Base-by-base conservation (phyloP, 2,329 filamentous ascomycete genomes). In the Dactylellina cionopaga region DNA sequence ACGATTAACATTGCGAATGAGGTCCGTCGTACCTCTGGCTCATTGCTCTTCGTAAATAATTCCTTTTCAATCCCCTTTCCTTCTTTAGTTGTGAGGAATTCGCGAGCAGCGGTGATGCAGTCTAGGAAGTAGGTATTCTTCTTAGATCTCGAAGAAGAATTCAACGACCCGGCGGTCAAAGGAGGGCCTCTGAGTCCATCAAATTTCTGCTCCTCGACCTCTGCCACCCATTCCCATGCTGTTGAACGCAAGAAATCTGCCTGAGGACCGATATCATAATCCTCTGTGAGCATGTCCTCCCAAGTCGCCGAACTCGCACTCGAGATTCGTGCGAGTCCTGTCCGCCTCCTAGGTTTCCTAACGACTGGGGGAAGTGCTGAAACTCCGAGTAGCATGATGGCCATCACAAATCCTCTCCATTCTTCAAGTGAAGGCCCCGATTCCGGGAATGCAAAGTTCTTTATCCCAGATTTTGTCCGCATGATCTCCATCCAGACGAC, bases 171-270 rank as follows among this genome's bases (percentile, higher is more conserved):
- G 9, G 63, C 37, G 15, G 13, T 43, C 17, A 74, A 33, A 4
- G 62, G 59, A 3, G 69, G n/a, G 4, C 41, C 55, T 37, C 69
- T 55, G 9, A 41, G 15, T 3, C 24, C 66, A 17, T 76, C 62
- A 35, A 60, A 59, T 25, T 68, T 75, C 27, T 76, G 78, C 52
- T 82, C 79, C 35, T 85, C 84, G 69, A 86, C 83, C 64, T 90
- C 87, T 56, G 88, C 80, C 41, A 90, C 83, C 90, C 90, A 93
- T 37, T 87, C 84, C 91, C 91, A 94, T 1, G 87, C 85, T 58
- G 83, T 81, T 69, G 83, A 87, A 75, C 87, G 85, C 81, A 89
- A 49, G 60, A 77, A 77, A 49, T 78, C 76, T n/a, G 76, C 74
- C 19, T 62, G 68, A 19, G 75, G 75, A 7, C 76, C 76, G 70